Evolutionary conservation across 768 basidiomycete species (phyloP).

Genomic region (Xerocomellus amylosporus): DNA sequence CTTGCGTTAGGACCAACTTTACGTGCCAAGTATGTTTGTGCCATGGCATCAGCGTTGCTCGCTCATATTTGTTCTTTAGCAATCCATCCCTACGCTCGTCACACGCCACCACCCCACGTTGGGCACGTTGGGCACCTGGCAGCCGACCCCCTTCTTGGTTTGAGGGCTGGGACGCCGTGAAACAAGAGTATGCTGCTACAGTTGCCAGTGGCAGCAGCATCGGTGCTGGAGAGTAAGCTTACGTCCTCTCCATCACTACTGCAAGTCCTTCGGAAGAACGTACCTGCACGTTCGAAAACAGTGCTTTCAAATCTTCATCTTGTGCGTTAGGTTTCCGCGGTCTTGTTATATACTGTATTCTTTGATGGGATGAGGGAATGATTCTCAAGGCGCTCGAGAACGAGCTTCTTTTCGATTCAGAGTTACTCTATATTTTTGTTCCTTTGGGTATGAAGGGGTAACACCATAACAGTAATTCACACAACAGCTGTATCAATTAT

Average conservation of each 20-base stretch:
- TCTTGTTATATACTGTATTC: not conserved
- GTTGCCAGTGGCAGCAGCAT: slow-evolving; percentile 36
- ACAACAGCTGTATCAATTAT: too few relatives aligned
- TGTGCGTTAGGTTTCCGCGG: not conserved
- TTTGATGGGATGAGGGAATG: not conserved
- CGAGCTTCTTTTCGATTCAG: not conserved
- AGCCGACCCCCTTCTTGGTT: slow-evolving; percentile 39
- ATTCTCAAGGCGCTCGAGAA: not conserved
- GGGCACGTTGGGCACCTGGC: slow-evolving; percentile 28
- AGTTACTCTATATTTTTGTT: not conserved
- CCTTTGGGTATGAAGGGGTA: too few relatives aligned
- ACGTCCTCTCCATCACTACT: not conserved
- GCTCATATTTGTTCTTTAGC: slow-evolving; percentile 13
- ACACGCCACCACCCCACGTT: slow-evolving; percentile 12
- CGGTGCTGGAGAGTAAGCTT: slow-evolving; percentile 23
- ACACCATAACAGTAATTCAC: too few relatives aligned
- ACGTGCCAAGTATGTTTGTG: slow-evolving; percentile 44
- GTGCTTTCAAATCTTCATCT: not conserved
- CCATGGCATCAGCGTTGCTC: not conserved
- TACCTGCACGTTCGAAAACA: not conserved
- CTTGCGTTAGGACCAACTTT: slow-evolving; percentile 66
- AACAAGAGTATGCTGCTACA: slow-evolving; percentile 45
- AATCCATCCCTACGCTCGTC: slow-evolving; percentile 26
- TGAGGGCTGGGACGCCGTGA: slow-evolving; percentile 39
- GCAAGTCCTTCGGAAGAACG: not conserved